These are phyloP conservation scores for Diaporthe nobilis DNA, from an alignment of 2,329 filamentous ascomycete species.

Conservation along the genomic window DNA sequence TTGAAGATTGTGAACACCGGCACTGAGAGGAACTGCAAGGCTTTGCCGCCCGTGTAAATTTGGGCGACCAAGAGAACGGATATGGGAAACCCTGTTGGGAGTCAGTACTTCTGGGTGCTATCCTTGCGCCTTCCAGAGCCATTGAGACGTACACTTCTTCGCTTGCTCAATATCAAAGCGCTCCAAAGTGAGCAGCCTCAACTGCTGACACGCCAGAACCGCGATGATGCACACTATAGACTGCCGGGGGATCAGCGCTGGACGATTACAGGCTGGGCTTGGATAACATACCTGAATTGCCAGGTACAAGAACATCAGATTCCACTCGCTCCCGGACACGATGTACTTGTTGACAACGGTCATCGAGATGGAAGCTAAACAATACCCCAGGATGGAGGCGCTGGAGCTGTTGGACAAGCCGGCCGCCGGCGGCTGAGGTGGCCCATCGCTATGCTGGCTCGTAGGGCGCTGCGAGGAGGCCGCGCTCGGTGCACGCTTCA, in stretches of 20 bases:
- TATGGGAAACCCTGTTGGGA: constrained; percentile 86
- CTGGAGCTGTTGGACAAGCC: constrained; percentile 80
- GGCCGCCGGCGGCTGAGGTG: constrained; percentile 56
- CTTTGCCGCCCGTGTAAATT: constrained; percentile 98
- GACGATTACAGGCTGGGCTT: constrained; percentile 29
- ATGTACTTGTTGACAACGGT: constrained; percentile 99
- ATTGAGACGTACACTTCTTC: constrained; percentile 82
- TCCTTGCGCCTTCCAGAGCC: too few species aligned
- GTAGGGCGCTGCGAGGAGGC: constrained; percentile 56
- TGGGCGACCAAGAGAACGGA: constrained; percentile 96
- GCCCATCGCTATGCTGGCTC: constrained; percentile 47
- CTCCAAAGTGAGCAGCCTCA: constrained; percentile 84
- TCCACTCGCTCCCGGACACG: constrained; percentile 90
- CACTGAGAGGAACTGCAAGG: constrained; percentile 96
- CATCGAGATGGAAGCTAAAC: constrained; percentile 95
- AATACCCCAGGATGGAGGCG: constrained; percentile 89
- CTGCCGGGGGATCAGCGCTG: constrained; percentile 59
- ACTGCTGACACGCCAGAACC: constrained; percentile 85
- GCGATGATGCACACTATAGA: constrained; percentile 89
- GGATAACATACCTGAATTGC: constrained; percentile 81
- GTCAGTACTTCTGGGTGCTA: not conserved
- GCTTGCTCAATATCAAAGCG: constrained; percentile 89
- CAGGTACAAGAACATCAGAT: constrained; percentile 95
- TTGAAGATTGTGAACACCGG: constrained; percentile 99
- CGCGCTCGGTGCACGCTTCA: constrained; percentile 58